These are phyloP conservation scores for Stephania yunnanensis DNA, from an alignment of 164 flowering plant species.

Conservation along the genomic window DNA sequence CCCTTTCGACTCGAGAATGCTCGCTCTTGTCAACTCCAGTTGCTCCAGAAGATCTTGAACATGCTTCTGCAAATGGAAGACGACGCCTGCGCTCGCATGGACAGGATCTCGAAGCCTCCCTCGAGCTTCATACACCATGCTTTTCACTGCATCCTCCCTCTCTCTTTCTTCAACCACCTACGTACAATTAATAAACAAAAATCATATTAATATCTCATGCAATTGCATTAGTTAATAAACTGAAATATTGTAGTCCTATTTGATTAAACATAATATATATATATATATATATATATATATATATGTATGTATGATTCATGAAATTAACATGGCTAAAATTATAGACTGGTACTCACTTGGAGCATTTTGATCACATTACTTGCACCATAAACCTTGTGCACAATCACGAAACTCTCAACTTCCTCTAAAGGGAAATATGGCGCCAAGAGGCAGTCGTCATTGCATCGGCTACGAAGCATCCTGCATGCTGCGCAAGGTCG, in stretches of 20 bases:
- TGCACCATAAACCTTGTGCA: constrained; percentile 52
- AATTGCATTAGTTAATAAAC: not conserved
- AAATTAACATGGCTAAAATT: not conserved
- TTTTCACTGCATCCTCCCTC: constrained; percentile 38
- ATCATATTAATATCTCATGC: no score
- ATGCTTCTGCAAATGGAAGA: constrained; percentile 29
- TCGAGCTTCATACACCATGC: constrained; percentile 35
- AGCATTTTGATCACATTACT: constrained; percentile 50
- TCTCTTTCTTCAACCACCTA: constrained; percentile 36
- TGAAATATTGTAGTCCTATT: not conserved
- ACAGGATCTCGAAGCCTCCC: constrained; percentile 36
- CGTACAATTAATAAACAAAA: not conserved
- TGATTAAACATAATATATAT: not conserved
- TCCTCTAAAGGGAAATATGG: constrained; percentile 42
- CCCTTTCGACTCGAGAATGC: constrained; percentile 12
- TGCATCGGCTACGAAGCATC: constrained; percentile 42
- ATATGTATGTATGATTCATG: not conserved
- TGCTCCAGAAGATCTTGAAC: constrained; percentile 20
- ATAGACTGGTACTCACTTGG: constrained; percentile 21
- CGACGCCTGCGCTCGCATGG: constrained; percentile 32
- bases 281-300: no score
- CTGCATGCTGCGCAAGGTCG: constrained; percentile 50
- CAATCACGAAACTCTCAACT: constrained; percentile 32
- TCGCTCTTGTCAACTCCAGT: constrained; percentile 18
- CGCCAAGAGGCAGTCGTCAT: constrained; percentile 30